Evolutionary conservation across 306 rosid species (phyloP).

Genomic region (Oemleria cerasiformis): DNA sequence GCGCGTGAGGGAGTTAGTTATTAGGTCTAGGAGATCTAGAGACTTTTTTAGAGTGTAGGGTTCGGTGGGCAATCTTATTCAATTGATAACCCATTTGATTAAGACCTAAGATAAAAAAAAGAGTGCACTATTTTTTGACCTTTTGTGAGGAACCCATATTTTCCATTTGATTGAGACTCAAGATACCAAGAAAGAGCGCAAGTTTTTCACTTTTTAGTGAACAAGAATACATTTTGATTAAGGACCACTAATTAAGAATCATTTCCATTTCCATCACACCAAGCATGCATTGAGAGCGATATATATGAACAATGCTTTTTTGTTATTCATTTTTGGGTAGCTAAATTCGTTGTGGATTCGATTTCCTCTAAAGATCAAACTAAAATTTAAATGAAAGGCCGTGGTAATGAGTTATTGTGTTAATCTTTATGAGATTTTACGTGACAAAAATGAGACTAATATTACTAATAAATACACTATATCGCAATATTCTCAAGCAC

Average conservation of each 20-base stretch:
- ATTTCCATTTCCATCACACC: conserved; percentile 24
- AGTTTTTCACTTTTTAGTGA: neutral
- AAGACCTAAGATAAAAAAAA: neutral
- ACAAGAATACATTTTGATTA: conserved; percentile 29
- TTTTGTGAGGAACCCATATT: too few relatives aligned
- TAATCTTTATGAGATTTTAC: too few relatives aligned
- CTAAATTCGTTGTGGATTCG: too few relatives aligned
- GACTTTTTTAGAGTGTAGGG: neutral
- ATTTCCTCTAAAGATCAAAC: too few relatives aligned
- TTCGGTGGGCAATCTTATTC: conserved; percentile 23
- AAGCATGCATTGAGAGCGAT: conserved; percentile 30
- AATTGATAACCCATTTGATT: conserved; percentile 1
- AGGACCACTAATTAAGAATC: conserved; percentile 6
- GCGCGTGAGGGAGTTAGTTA: too few relatives aligned
- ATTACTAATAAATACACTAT: too few relatives aligned
- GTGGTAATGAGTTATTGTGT: too few relatives aligned
- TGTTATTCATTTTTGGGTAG: neutral
- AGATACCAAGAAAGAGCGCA: neutral
- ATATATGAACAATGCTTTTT: neutral
- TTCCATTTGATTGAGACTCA: neutral
- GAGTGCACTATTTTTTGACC: too few relatives aligned
- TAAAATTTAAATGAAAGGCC: too few relatives aligned
- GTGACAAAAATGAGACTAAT: too few relatives aligned
- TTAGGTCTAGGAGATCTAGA: neutral
- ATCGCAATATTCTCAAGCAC: too few relatives aligned